Evolutionary conservation across 495 filamentous ascomycete genomes (phyloP), one percentile per base, ranked within the genome.

Genomic region (Penicillium steckii): DNA sequence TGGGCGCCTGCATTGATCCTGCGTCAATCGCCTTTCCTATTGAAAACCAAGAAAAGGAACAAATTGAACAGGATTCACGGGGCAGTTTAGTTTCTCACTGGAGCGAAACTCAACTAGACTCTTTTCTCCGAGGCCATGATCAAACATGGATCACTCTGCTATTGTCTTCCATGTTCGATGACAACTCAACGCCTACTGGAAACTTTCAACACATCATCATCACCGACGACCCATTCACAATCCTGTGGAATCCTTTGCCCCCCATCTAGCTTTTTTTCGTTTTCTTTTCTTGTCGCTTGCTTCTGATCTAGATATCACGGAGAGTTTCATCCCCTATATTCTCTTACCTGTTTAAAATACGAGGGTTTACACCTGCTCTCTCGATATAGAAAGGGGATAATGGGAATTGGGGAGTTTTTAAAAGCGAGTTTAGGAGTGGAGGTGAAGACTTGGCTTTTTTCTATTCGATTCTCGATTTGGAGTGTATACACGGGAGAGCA

Each of bases 251-350:
- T 55, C 44, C 37, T 51, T 59, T 21, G 44, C 48, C 30, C 32
- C 27, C 27, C 27, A 29, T 29, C 12, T 43, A 88, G 93, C 40
- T 48, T 43, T 48, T 55, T 44, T 37, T 37, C 24, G 19, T 44
- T 42, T 15, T 4, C n/a, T 7, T 21, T 22, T 45, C 21, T 67
- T 80, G 82, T 6, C 80, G 80, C 37, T 84, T 85, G 50, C 89
- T 93, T 74, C 77, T 90, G 23, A 77, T 77, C 48, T 91, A 88
- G 70, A 82, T 95, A 57, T 33, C 76, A 88, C 60, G 69, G 74
- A 59, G 88, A 88, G 61, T 32, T 53, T 30, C 18, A 33, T 50
- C 50, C 40, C 29, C 32, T 30, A 46, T 47, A 48, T 33, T 73
- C 73, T 58, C 82, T 83, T 49, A 87, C 88, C 15, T 73, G 78